Evolutionary conservation across 23 red algal species (phyloP).

Genomic region (Gracilaria caudata): DNA sequence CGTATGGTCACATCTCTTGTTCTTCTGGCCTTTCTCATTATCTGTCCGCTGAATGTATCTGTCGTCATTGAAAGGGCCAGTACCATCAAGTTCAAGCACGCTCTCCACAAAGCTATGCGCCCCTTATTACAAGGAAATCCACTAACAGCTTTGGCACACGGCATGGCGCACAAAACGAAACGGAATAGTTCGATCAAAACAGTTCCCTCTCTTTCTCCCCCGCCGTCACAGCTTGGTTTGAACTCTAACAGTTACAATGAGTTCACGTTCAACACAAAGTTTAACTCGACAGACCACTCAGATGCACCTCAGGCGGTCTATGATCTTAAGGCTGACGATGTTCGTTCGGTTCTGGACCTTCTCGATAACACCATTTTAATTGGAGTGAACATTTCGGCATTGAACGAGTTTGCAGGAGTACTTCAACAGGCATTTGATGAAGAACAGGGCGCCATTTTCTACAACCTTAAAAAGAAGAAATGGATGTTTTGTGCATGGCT

Average conservation of each 20-base stretch:
- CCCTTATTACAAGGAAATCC: neutral
- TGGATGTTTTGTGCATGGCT: slow-evolving; percentile 29
- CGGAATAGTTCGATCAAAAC: neutral
- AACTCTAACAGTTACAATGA: neutral
- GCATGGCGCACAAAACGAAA: too few species aligned
- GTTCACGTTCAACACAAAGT: neutral
- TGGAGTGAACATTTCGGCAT: neutral
- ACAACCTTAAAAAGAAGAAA: neutral
- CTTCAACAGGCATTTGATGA: neutral
- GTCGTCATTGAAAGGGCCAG: neutral
- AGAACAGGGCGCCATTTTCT: slow-evolving; percentile 20
- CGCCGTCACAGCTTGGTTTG: neutral
- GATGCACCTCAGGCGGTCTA: neutral
- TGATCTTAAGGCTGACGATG: neutral
- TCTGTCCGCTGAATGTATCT: neutral
- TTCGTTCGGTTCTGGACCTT: neutral
- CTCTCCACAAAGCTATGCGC: neutral
- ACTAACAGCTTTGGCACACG: neutral
- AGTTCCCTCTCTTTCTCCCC: neutral
- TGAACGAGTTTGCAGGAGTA: neutral
- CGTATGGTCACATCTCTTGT: neutral
- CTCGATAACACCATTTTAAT: neutral
- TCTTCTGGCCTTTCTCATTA: neutral
- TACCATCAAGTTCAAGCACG: neutral
- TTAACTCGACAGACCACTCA: neutral